Conservation (phyloP, 2,329 filamentous ascomycete species). For the Hypoxylon sp. region DNA sequence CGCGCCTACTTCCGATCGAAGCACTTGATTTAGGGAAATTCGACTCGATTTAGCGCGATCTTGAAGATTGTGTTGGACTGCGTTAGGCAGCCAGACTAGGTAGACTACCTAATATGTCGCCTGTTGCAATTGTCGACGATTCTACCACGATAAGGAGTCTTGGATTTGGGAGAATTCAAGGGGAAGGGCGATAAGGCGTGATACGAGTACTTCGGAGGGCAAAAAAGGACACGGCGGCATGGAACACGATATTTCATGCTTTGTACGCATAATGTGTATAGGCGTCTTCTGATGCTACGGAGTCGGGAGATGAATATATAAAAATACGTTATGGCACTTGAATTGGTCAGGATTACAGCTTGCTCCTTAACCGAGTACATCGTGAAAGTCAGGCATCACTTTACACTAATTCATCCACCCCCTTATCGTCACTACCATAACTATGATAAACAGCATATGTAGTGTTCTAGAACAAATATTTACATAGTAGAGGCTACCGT, state of each 20-base stretch:
- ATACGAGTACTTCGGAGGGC: constrained; percentile 33
- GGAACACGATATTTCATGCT: constrained; percentile 44
- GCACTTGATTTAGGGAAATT: constrained; percentile 53
- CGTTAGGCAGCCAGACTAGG: constrained; percentile 18
- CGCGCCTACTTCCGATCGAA: constrained; percentile 91
- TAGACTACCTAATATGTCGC: constrained; percentile 1
- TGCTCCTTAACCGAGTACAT: not conserved
- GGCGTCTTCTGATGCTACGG: constrained; percentile 45
- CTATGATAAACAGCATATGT: too few species aligned
- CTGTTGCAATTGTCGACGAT: constrained; percentile 14
- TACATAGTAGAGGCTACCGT: constrained; percentile 3
- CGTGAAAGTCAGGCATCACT: not conserved
- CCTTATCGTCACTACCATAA: too few species aligned
- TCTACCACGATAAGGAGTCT: constrained; percentile 30
- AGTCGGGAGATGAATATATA: constrained; percentile 47
- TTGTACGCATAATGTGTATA: constrained; percentile 54
- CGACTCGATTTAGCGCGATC: not conserved
- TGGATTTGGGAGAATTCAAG: constrained; percentile 29
- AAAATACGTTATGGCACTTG: constrained; percentile 41
- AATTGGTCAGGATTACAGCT: constrained; percentile 7
- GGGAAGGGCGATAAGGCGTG: constrained; percentile 25
- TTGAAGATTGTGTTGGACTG: constrained; percentile 6
- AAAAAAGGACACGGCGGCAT: constrained; percentile 42
- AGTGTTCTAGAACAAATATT: not conserved
- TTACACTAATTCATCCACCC: not conserved